Percentiles rank a stretch among this genome's conserved stretches.
These are phyloP conservation scores for Clitopilus hobsonii DNA, from an alignment of 768 basidiomycete species.

Conservation along the genomic window DNA sequence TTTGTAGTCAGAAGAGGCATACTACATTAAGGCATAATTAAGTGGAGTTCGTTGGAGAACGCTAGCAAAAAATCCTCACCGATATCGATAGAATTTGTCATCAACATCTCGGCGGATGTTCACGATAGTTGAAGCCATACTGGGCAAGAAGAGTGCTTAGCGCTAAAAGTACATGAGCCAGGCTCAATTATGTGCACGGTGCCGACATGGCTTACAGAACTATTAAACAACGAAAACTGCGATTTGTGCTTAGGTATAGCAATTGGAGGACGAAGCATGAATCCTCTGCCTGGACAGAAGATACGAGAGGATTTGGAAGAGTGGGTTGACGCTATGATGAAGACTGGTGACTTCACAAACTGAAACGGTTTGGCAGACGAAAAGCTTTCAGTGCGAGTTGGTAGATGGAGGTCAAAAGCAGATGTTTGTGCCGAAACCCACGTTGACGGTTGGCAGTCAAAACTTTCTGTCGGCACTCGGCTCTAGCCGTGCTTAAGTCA, in stretches of 20 bases:
- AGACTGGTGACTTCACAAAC: constrained; percentile 22
- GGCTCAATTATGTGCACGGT: too few species aligned
- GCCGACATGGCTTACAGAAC: constrained; percentile 38
- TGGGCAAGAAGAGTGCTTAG: constrained; percentile 55
- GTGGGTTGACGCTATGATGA: constrained; percentile 64
- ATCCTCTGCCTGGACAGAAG: constrained; percentile 77
- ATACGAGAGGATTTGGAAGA: constrained; percentile 33
- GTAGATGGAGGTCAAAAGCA: constrained; percentile 23
- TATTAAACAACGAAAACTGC: constrained; percentile 44
- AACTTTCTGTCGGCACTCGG: constrained; percentile 14
- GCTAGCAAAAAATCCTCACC: constrained; percentile 35
- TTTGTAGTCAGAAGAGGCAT: constrained; percentile 96
- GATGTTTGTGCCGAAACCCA: constrained; percentile 11
- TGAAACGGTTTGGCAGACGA: neutral
- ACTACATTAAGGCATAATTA: too few species aligned
- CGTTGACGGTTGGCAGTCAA: constrained; percentile 10
- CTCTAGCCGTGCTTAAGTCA: neutral
- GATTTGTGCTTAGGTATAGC: constrained; percentile 64
- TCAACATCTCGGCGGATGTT: constrained; percentile 96
- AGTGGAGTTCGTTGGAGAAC: too few species aligned
- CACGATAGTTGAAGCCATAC: constrained; percentile 83
- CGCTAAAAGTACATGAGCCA: constrained; percentile 35
- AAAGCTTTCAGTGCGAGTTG: neutral
- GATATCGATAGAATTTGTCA: constrained; percentile 96
- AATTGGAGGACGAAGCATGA: constrained; percentile 92